Percentiles rank a stretch among this genome's conserved stretches.
These are phyloP conservation scores for Yamadazyma jaroonii DNA, from an alignment of 1,139 yeast species.

Conservation along the genomic window DNA sequence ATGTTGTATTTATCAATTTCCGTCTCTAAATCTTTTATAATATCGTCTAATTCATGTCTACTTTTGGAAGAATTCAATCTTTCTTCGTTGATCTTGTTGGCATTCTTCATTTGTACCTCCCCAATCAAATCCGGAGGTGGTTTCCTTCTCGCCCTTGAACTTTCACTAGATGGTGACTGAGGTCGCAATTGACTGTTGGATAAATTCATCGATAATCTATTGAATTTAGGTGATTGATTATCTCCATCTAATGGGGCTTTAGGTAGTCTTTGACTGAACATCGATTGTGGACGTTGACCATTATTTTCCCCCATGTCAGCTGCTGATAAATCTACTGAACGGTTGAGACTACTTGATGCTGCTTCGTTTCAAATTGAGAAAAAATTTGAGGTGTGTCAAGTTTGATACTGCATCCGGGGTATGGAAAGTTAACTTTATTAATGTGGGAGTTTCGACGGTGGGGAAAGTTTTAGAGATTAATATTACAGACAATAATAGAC, in stretches of 20 bases:
- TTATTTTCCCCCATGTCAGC: background rate
- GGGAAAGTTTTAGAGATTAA: too few relatives aligned
- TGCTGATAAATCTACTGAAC: background rate
- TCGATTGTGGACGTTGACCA: background rate
- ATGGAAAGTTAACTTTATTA: too few relatives aligned
- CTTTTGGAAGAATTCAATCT: background rate
- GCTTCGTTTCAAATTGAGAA: background rate
- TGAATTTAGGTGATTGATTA: constrained; percentile 1
- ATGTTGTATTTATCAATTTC: constrained; percentile 10
- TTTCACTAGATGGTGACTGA: constrained; percentile 1
- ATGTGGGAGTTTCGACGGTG: too few relatives aligned
- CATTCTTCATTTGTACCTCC: constrained; percentile 7
- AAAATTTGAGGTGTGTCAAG: background rate
- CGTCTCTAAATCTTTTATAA: constrained; percentile 11
- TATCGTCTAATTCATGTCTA: constrained; percentile 3
- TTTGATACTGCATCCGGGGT: too few relatives aligned
- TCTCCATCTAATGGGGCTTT: constrained; percentile 1
- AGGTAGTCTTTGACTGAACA: background rate
- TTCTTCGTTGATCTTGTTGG: constrained; percentile 4
- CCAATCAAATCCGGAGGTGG: constrained; percentile 12
- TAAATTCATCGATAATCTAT: constrained; percentile 5
- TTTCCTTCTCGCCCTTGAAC: constrained; percentile 8
- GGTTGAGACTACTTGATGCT: background rate
- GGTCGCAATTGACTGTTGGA: background rate
- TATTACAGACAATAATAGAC: background rate